Evolutionary conservation across 2,329 filamentous ascomycete species (phyloP), one percentile per base, ranked within the genome.

Genomic region (Penicillium palitans): DNA sequence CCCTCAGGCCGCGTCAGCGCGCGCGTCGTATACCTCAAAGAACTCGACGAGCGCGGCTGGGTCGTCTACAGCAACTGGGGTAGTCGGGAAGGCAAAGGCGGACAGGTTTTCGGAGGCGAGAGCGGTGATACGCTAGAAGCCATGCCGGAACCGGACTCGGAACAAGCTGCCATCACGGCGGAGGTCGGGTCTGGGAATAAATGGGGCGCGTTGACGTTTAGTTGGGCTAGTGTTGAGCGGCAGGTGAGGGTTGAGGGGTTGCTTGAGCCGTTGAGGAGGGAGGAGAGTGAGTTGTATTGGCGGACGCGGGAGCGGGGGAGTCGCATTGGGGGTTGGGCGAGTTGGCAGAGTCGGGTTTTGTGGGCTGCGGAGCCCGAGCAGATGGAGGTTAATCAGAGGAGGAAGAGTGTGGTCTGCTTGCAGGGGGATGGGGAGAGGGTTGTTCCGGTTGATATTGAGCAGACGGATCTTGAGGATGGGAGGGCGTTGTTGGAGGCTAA

Each of bases 31-130:
- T 99, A 98, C 78, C 83, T 99, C 65, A 99, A 99, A 78, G 95
- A 98, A 80, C 86, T 98, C 25, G 93, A 98, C 75, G 76, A 81
- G 54, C 68, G 76, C 6, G 92, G 93, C 17, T 99, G 96, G 77
- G 91, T 98, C 44, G 82, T 99, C 49, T 99, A 98, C 81, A 90
- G 86, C 70, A 99, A 99, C 76, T 93, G 93, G 80, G 92, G 86
- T 60, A 90, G 87, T 59, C 78, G 83, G 29, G 86, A 87, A 61
- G 76, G 76, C 2, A 78, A 78, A 57, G 76, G 76, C 17, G 69
- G 67, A 33, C 75, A 78, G 55, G 73, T 79, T 1, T 77, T 77
- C 55, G 51, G 51, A 1, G 71, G 76, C 5, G 57, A 56, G 29
- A 58, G 58, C 37, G 56, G 59, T 6, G 55, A 64, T 24, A 52